Evolutionary conservation across 1,284 basidiomycete species (phyloP), one percentile per base, ranked within the genome.

Genomic region (Hymenochaete sp.): DNA sequence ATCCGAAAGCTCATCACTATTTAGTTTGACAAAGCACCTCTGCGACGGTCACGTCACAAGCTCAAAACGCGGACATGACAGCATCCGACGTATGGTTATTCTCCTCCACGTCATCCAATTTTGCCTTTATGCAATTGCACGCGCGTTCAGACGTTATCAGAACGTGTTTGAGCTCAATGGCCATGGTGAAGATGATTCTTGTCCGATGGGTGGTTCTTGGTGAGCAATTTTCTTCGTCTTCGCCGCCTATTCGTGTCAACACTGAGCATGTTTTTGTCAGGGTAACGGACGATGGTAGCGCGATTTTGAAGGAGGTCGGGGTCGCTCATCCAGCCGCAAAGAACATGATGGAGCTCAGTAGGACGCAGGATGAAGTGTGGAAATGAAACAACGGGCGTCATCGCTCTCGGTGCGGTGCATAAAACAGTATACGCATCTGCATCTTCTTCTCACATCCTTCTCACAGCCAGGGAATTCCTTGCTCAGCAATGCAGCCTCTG

Each of bases 171-270:
- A 95, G 96, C 4, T 96, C 95, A 3, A 95, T 96, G 62, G 83
- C 93, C 35, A 98, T 98, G 95, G 73, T 98, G 52, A 98, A 98
- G 75, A 98, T 98, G 95, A 97, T 98, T 57, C 68, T 97, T 39
- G 93, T 97, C 92, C 93, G 2, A 96, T 96, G 93, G 93, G 93
- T 47, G 92, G 93, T 44, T 96, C 96, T 56, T 59, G 95, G 90
- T 93, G 54, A 59, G 86, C 73, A 14, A 13, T 19, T n/a, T 21
- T 11, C 18, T 16, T 51, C n/a, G 16, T 43, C 26, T 29, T 40
- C 22, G 26, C 26, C 18, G 6, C 21, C 8, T 22, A 27, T 24
- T 32, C 27, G 38, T 19, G 35, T 9, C 22, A 25, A 26, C 14
- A 19, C 16, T 42, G 19, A 18, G 44, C 16, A 39, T 49, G 13